Base-by-base conservation (phyloP, 495 filamentous ascomycete species). In the Xylaria nigripes region DNA sequence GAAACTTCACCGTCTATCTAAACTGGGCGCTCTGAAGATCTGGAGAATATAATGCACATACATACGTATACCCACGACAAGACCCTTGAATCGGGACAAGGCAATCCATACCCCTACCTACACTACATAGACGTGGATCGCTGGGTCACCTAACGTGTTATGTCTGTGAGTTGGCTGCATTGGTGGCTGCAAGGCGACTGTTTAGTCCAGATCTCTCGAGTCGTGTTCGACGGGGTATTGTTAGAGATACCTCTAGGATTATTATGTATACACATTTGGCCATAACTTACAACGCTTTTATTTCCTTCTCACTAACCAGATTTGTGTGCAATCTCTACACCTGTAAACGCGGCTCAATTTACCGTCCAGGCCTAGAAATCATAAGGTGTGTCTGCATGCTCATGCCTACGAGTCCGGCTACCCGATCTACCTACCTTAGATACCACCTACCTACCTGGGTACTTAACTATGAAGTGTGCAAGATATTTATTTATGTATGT, bases 271-370 rank as follows among this genome's bases (percentile, higher is more conserved):
- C n/a, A n/a, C n/a, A n/a, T n/a, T n/a, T n/a, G n/a, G n/a, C n/a
- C n/a, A n/a, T n/a, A n/a, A n/a, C n/a, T n/a, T n/a, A n/a, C n/a
- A n/a, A n/a, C n/a, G n/a, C n/a, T n/a, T 36, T 6, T 15, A 36
- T 36, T n/a, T 36, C 32, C 6, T 3, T 18, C 4, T 16, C 36
- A 36, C 36, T 18, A 40, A 40, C 36, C 36, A 40, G 16, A 40
- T 18, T 40, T 1, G 36, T 40, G 15, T 16, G 47, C 13, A 2
- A 36, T 36, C 6, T 9, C 6, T 9, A 9, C 4, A 29, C 8
- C 24, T 45, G 43, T 42, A 54, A 46, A 54, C 22, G 51, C 51
- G 43, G 51, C 43, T 54, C 43, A 40, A 54, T 54, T 54, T 47
- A 25, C 43, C 51, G 42, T 41, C 23, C 44, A 22, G 43, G 41